These are phyloP conservation scores for Microcyclosporella mali DNA, from an alignment of 2,329 filamentous ascomycete genomes.

Conservation along the genomic window DNA sequence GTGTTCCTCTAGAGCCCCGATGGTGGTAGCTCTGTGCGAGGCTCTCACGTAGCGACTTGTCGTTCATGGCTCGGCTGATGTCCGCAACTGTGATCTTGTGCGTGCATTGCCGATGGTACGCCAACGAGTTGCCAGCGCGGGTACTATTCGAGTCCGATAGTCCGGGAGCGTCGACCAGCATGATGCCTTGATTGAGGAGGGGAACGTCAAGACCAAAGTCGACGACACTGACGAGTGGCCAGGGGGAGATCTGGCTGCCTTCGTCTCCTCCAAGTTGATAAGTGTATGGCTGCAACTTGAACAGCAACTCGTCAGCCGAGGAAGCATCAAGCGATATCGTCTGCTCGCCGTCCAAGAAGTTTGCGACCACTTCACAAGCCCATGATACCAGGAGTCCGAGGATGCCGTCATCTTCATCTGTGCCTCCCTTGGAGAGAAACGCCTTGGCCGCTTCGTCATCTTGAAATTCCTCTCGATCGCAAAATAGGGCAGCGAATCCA, in stretches of 20 bases:
- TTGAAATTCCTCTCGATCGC: constrained; percentile 5
- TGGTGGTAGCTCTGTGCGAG: constrained; percentile 2
- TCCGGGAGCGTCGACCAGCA: constrained; percentile 19
- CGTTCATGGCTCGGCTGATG: constrained; percentile 13
- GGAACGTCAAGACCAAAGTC: constrained; percentile 13
- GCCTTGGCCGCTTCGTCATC: constrained; percentile 1
- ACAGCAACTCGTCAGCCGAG: constrained; percentile 11
- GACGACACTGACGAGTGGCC: constrained; percentile 19
- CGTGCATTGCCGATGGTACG: constrained; percentile 9
- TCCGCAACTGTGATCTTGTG: constrained; percentile 13
- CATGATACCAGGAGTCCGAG: background rate
- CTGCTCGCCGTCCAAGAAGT: background rate
- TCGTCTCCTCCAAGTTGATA: constrained; percentile 4
- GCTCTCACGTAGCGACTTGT: constrained; percentile 5
- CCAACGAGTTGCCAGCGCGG: constrained; percentile 8
- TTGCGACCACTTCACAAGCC: constrained; percentile 5
- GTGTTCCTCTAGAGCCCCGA: constrained; percentile 7
- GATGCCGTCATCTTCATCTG: background rate
- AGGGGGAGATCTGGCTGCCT: constrained; percentile 5
- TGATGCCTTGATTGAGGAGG: constrained; percentile 14
- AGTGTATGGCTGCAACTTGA: constrained; percentile 9
- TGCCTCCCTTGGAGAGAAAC: background rate
- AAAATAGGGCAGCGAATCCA: constrained; percentile 13
- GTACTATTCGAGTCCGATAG: constrained; percentile 15
- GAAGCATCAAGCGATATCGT: constrained; percentile 2